Percentiles rank a stretch among this genome's conserved stretches.
These are phyloP conservation scores for Fusarium transvaalense DNA, from an alignment of 2,329 filamentous ascomycete genomes.

Conservation along the genomic window DNA sequence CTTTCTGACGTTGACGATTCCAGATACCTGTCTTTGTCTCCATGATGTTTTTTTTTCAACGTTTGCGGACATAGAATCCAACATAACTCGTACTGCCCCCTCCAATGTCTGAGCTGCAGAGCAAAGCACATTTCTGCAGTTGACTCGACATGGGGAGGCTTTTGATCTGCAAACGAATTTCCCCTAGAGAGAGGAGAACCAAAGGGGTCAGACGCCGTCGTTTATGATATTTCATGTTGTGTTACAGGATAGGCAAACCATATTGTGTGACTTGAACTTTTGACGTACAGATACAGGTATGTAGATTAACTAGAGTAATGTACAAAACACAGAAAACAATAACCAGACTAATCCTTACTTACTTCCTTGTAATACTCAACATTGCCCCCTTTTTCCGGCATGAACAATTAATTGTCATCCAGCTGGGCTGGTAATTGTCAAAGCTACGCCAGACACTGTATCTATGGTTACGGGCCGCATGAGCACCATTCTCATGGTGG, in stretches of 20 bases:
- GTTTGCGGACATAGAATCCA: conserved; percentile 21
- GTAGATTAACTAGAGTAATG: no score
- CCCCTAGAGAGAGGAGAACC: conserved; percentile 24
- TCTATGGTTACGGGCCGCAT: conserved; percentile 25
- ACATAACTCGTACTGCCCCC: background rate
- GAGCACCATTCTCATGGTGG: conserved; percentile 22
- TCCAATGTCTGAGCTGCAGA: conserved; percentile 25
- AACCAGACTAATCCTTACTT: conserved; percentile 6
- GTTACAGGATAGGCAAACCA: conserved; percentile 21
- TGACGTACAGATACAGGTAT: background rate
- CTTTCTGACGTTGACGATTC: background rate
- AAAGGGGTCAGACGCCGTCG: conserved; percentile 3
- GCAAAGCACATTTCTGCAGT: conserved; percentile 40
- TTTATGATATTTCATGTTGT: conserved; percentile 32
- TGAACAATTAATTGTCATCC: conserved; percentile 1
- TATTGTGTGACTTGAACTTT: background rate
- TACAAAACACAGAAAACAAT: conserved; percentile 8
- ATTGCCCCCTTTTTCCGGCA: conserved; percentile 9
- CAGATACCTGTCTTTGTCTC: background rate
- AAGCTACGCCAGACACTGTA: conserved; percentile 1
- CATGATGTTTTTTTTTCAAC: conserved; percentile 18
- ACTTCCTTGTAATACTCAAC: background rate
- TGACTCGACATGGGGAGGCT: conserved; percentile 16
- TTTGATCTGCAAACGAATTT: conserved; percentile 42
- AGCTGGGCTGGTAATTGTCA: background rate